Percentiles rank a stretch among this genome's conserved stretches.
These are phyloP conservation scores for Saussurea involucrata DNA, from an alignment of 129 eudicot genomes.

Conservation along the genomic window DNA sequence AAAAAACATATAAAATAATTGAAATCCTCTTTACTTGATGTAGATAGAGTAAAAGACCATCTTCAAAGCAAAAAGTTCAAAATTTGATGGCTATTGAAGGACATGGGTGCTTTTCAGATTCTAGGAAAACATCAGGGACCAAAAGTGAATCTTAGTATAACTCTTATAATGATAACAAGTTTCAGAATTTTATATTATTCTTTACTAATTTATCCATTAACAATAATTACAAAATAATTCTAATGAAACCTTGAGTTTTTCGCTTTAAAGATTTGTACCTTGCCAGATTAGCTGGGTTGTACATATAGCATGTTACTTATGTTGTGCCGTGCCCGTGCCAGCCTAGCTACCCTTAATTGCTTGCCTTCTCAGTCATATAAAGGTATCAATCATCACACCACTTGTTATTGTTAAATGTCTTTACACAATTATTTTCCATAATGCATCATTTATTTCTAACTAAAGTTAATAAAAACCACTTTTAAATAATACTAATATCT, in stretches of 20 bases:
- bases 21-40: too few species aligned
- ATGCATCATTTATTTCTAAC: background rate
- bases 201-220: background rate
- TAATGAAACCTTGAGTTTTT: background rate
- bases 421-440: background rate
- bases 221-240: background rate
- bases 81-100: too few species aligned
- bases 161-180: too few species aligned
- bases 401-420: constrained; percentile 1
- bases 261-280: background rate
- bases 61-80: too few species aligned
- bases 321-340: background rate
- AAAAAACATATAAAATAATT: too few species aligned
- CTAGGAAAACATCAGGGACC: background rate
- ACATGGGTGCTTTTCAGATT: too few species aligned
- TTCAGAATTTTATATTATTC: too few species aligned
- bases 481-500: background rate
- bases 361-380: background rate
- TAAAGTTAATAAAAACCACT: background rate
- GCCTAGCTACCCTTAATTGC: constrained; percentile 9
- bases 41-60: too few species aligned
- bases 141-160: background rate
- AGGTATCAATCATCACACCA: constrained; percentile 2
- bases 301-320: background rate
- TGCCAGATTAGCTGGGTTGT: background rate